Evolutionary conservation across 2,329 filamentous ascomycete species (phyloP).

Genomic region (Fusarium proliferatum): DNA sequence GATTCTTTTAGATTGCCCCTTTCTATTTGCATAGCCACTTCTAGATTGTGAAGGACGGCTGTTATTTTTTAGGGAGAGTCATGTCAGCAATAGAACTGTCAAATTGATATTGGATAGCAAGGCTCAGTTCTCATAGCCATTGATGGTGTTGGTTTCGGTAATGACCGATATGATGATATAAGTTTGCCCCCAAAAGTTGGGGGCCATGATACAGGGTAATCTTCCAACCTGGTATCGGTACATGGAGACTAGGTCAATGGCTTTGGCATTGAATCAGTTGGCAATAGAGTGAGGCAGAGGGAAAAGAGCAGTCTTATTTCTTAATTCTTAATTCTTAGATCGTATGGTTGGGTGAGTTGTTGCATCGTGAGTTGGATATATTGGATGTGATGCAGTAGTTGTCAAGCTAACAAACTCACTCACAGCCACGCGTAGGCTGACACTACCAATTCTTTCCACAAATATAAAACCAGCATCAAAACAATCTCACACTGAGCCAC

Average conservation of each 20-base stretch:
- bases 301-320: rapidly evolving
- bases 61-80: not conserved
- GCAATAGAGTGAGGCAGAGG: not conserved
- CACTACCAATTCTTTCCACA: not conserved
- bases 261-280: not conserved
- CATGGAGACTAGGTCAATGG: not conserved
- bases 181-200: not conserved
- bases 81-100: not conserved
- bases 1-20: not conserved
- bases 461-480: no score
- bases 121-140: not conserved
- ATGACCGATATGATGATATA: not conserved
- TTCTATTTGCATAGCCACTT: slow-evolving; percentile 12
- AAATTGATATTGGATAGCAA: not conserved
- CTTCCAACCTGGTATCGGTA: no score
- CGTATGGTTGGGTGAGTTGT: not conserved
- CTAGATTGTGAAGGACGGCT: not conserved
- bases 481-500: not conserved
- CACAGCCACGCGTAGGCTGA: not conserved
- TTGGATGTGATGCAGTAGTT: rapidly evolving
- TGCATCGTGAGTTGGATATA: not conserved
- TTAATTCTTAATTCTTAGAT: not conserved
- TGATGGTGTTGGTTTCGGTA: not conserved
- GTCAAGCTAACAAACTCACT: not conserved
- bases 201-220: slow-evolving; percentile 1